Evolutionary conservation across 345 rosid genomes (phyloP), one percentile per base, ranked within the genome.

Genomic region (Carallia pectinifolia): DNA sequence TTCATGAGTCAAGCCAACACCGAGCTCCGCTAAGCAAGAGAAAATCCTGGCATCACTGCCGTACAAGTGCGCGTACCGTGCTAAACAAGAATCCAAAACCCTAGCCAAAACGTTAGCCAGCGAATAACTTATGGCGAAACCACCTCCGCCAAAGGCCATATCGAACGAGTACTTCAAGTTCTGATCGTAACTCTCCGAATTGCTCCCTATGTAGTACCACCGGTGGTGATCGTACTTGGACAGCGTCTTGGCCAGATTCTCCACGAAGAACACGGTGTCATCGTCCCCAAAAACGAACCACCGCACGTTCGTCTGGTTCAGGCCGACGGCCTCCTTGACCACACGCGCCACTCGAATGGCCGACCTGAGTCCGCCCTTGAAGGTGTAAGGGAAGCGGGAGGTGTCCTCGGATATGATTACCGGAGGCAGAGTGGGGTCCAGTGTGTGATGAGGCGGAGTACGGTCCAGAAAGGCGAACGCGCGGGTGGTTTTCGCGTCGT

Each of bases 121-220:
- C 1, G 96, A 79, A 56, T 81, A 73, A 71, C 96, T 91, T 27
- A 91, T 74, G 0, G 92, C 97, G 48, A 93, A 91, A 53, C 98
- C 97, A 36, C 91, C 97, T 1, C 98, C 97, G 8, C 98, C 97
- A 64, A 89, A 95, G 31, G 90, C 99, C 97, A 92, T 95, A n/a
- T 84, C 84, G 68, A 92, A 92, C 29, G 99, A 90, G 70, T 90
- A 18, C 82, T 81, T 90, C 62, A 74, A 70, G 31, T 92, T 92
- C 88, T 92, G 99, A 74, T 77, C 90, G 60, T 87, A 92, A 72
- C 76, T 70, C 86, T 95, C 99, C 39, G 97, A 92, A 71, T 84
- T 90, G 61, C 88, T 79, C 59, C 97, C 99, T 7, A 95, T 71
- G 72, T 92, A 95, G 73, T 75, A 84, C 96, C 97, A 89, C 68